Conservation (phyloP, 306 rosid genomes). For the Acacia crassicarpa region DNA sequence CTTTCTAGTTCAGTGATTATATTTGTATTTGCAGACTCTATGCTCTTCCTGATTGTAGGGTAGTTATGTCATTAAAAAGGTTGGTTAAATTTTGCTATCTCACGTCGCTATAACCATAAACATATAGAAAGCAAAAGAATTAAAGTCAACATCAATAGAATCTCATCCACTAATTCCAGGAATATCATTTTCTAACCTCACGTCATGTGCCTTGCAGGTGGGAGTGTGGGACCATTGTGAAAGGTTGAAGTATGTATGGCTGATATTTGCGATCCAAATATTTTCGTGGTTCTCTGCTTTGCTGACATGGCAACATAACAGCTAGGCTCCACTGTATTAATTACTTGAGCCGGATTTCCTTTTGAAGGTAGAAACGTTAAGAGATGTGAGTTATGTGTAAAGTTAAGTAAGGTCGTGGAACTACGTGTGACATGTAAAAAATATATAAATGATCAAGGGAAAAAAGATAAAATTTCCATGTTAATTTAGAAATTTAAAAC, state of each 20-base stretch:
- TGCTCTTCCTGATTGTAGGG: conserved; percentile 1
- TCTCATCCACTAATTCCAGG: conserved; percentile 38
- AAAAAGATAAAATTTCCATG: no score
- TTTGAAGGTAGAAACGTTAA: conserved; percentile 19
- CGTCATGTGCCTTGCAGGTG: conserved; percentile 47
- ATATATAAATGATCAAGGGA: no score
- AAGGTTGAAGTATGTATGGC: conserved; percentile 42
- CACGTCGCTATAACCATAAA: conserved; percentile 35
- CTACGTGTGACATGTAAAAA: no score
- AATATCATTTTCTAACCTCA: conserved; percentile 10
- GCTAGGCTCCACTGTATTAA: neutral
- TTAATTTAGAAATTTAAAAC: no score
- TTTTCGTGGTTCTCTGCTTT: neutral
- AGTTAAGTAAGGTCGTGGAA: neutral
- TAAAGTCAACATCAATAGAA: conserved; percentile 18
- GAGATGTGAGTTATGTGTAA: neutral
- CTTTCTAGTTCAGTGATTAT: neutral
- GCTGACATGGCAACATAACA: neutral
- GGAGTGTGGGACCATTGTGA: conserved; percentile 68
- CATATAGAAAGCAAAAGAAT: conserved; percentile 15
- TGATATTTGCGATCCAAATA: neutral
- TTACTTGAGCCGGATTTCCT: neutral
- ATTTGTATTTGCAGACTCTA: conserved; percentile 8
- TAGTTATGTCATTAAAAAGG: conserved; percentile 55
- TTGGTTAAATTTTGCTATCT: conserved; percentile 53